These are phyloP conservation scores for Tardiomyces digboiensis DNA, from an alignment of 1,139 yeast genomes.

Conservation along the genomic window DNA sequence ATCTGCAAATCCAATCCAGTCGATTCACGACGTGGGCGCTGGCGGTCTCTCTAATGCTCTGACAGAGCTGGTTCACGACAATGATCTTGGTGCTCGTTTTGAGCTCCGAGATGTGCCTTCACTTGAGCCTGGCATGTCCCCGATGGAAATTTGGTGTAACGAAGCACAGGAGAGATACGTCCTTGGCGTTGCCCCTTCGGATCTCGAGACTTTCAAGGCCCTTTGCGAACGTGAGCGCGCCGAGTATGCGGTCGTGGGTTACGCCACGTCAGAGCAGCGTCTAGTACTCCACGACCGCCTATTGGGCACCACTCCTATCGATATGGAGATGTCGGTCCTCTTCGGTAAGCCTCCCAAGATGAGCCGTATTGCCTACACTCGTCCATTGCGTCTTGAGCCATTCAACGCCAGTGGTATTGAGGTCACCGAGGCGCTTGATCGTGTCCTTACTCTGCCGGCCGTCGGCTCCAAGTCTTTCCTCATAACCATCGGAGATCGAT, in stretches of 20 bases:
- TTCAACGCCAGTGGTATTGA: constrained; percentile 29
- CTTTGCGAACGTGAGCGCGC: constrained; percentile 96
- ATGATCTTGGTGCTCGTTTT: constrained; percentile 87
- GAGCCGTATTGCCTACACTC: constrained; percentile 69
- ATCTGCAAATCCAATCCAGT: constrained; percentile 76
- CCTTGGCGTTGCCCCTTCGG: constrained; percentile 79
- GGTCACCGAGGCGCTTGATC: constrained; percentile 51
- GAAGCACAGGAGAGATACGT: constrained; percentile 99
- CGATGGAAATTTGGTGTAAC: constrained; percentile 99
- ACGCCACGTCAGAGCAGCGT: constrained; percentile 81
- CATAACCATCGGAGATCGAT: constrained; percentile 95
- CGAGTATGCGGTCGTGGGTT: constrained; percentile 92
- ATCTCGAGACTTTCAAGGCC: constrained; percentile 58
- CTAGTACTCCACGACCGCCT: constrained; percentile 73
- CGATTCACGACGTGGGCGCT: constrained; percentile 98
- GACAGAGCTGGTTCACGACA: constrained; percentile 96
- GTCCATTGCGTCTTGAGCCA: constrained; percentile 48
- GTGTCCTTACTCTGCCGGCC: constrained; percentile 84
- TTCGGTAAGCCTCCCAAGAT: constrained; percentile 97
- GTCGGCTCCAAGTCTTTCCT: constrained; percentile 95
- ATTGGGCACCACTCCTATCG: constrained; percentile 77
- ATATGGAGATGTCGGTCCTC: constrained; percentile 91
- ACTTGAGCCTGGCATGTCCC: constrained; percentile 97
- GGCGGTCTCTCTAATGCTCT: constrained; percentile 97
- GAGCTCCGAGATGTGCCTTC: constrained; percentile 88